Percentiles rank a stretch among this genome's conserved stretches.
Evolutionary conservation across 352 stramenopile species (phyloP).

Genomic region (Peronospora belbahrii): DNA sequence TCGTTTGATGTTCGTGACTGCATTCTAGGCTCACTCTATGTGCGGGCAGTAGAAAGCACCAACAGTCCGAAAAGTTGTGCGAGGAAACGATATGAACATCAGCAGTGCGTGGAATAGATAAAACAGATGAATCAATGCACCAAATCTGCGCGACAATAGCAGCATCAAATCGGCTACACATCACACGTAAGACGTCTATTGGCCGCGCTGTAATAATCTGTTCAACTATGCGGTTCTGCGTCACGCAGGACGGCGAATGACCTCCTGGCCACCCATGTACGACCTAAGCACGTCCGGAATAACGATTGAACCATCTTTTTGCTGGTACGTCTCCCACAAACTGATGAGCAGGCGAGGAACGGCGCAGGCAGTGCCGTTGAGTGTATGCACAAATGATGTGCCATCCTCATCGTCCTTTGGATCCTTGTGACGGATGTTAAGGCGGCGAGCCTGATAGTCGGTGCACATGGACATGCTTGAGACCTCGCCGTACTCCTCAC

Average conservation of each 20-base stretch:
- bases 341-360: constrained; percentile 79
- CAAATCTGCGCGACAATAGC: constrained; percentile 8
- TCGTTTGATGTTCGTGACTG: constrained; percentile 41
- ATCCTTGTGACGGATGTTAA: constrained; percentile 82
- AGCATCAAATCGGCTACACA: constrained; percentile 11
- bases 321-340: constrained; percentile 80
- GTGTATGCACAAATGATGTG: constrained; percentile 79
- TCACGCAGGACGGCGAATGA: constrained; percentile 34
- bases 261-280: constrained; percentile 72
- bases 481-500: constrained; percentile 71
- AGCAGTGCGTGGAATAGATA: constrained; percentile 16
- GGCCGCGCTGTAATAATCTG: constrained; percentile 5
- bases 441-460: constrained; percentile 79
- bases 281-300: constrained; percentile 72
- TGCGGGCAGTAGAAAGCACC: constrained; percentile 12
- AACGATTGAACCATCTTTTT: constrained; percentile 65
- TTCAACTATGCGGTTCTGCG: constrained; percentile 5
- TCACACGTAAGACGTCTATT: constrained; percentile 20
- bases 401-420: constrained; percentile 34
- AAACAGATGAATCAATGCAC: constrained; percentile 11
- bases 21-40: constrained; percentile 26
- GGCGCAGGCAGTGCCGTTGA: constrained; percentile 83
- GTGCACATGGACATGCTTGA: constrained; percentile 87
- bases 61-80: constrained; percentile 10
- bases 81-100: constrained; percentile 2